Conservation (phyloP, 2,329 filamentous ascomycete genomes). For the Zymoseptoria tritici region DNA sequence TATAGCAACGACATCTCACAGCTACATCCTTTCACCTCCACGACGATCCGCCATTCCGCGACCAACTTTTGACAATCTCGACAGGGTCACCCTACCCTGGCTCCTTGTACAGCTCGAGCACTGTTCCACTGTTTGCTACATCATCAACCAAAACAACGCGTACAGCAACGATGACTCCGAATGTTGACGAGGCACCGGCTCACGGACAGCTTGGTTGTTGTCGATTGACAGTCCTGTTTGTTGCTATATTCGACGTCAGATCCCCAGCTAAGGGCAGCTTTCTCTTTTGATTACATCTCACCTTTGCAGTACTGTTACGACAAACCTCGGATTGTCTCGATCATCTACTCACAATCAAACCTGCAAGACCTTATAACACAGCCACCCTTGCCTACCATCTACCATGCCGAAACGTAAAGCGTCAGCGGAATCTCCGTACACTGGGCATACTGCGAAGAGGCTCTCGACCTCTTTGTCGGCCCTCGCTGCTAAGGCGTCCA, state of each 20-base stretch:
- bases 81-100: neutral
- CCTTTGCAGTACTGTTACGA: neutral
- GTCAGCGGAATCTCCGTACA: constrained; percentile 1
- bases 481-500: constrained; percentile 10
- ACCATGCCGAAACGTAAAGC: constrained; percentile 9
- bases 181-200: neutral
- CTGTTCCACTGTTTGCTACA: neutral
- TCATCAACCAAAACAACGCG: neutral
- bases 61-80: neutral
- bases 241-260: neutral
- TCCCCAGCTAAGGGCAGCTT: neutral
- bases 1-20: neutral
- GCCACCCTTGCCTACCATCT: neutral
- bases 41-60: neutral
- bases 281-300: neutral
- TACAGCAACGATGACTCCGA: neutral
- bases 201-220: neutral
- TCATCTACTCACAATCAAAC: neutral
- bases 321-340: neutral
- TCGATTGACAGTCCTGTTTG: neutral
- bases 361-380: neutral
- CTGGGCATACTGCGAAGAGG: constrained; percentile 7
- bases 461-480: constrained; percentile 8
- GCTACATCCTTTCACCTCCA: neutral
- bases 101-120: neutral